Evolutionary conservation across 139 green algal species (phyloP).

Genomic region (Volvox reticuliferus): DNA sequence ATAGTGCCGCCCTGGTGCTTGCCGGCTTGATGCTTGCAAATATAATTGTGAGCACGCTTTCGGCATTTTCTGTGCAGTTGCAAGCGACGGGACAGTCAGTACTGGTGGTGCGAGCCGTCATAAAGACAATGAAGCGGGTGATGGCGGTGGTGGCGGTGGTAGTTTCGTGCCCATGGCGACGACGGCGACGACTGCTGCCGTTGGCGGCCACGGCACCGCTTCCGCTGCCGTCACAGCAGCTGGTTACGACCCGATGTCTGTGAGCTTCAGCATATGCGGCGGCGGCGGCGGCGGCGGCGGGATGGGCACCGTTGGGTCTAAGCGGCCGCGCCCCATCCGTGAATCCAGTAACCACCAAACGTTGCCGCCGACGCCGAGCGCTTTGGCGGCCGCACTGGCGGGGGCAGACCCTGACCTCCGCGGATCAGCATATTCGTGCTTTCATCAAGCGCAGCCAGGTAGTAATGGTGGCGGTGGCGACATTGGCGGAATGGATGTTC

Average conservation of each 20-base stretch:
- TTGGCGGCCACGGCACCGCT: not conserved
- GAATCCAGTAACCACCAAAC: not conserved
- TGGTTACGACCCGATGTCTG: not conserved
- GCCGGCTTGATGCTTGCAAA: too few relatives aligned
- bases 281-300: not conserved
- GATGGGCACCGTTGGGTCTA: conserved; percentile 14
- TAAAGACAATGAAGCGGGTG: not conserved
- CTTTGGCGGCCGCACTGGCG: not conserved
- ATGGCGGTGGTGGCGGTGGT: not conserved
- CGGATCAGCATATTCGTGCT: not conserved
- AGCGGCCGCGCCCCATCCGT: not conserved
- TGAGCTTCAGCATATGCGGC: not conserved
- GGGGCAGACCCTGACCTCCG: not conserved
- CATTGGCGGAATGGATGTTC: not conserved
- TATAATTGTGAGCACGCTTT: too few relatives aligned
- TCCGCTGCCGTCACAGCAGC: not conserved
- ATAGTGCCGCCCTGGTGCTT: too few relatives aligned
- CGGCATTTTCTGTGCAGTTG: too few relatives aligned
- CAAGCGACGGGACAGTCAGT: not conserved
- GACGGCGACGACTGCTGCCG: not conserved
- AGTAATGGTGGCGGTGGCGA: not conserved
- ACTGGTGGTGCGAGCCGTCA: not conserved
- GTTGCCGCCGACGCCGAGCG: not conserved
- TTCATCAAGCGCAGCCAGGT: not conserved
- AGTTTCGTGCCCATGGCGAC: conserved; percentile 8